phyloP scores from a whole-genome alignment of 352 stramenopile species.

The Phytopythium vexans region DNA sequence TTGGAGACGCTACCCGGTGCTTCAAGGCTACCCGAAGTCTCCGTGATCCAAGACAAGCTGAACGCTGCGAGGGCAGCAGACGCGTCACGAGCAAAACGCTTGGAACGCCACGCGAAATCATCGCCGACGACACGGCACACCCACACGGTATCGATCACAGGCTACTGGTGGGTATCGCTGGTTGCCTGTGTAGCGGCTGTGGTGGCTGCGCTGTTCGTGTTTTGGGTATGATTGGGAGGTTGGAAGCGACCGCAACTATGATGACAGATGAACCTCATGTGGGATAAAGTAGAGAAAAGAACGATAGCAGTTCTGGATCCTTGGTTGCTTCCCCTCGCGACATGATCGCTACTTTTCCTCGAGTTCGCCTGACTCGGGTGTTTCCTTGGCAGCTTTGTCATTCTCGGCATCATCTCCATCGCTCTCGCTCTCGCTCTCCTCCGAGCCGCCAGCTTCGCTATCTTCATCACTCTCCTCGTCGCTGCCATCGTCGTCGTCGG shows the following conservation, averaged over 20 bases:
- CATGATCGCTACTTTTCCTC: slow-evolving; percentile 2
- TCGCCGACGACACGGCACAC: too few species aligned
- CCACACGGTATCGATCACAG: background rate
- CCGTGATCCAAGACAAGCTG: slow-evolving; percentile 39
- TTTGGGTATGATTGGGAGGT: slow-evolving; percentile 2
- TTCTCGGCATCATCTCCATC: slow-evolving; percentile 9
- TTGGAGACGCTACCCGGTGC: slow-evolving; percentile 35
- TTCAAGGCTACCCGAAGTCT: slow-evolving; percentile 29
- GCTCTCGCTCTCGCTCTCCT: slow-evolving; percentile 15
- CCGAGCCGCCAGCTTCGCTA: slow-evolving; percentile 14
- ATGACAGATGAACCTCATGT: too few species aligned
- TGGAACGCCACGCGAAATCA: too few species aligned
- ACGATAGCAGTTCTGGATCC: background rate
- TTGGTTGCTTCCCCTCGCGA: background rate
- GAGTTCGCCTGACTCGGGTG: slow-evolving; percentile 1
- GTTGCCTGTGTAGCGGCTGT: slow-evolving; percentile 5
- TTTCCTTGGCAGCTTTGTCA: slow-evolving; percentile 5
- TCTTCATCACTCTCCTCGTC: too few species aligned
- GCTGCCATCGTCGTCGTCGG: slow-evolving; percentile 35
- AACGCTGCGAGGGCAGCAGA: slow-evolving; percentile 8
- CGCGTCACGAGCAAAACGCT: too few species aligned
- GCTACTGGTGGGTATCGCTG: slow-evolving; percentile 5
- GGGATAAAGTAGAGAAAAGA: background rate
- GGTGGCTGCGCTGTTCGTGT: slow-evolving; percentile 6
- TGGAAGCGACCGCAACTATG: too few species aligned